Evolutionary conservation across 176 grass and related monocot genomes (phyloP).

Genomic region (Miscanthus lutarioriparius): DNA sequence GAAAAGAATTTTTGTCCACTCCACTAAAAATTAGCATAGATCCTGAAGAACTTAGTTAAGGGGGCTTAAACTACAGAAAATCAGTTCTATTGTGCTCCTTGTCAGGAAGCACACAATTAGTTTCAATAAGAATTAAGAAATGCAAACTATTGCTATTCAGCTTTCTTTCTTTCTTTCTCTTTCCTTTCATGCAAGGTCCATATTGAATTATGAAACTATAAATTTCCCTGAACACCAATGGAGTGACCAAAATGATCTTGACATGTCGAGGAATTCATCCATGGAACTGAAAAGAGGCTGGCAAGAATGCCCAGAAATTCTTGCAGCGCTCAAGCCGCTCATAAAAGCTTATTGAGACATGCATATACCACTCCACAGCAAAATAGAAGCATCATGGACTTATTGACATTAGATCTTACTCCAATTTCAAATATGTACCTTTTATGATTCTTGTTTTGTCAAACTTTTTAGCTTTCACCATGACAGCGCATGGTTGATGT

Average conservation of each 20-base stretch:
- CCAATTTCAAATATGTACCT: not conserved
- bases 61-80: not conserved
- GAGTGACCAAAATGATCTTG: not conserved
- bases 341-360: not conserved
- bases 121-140: constrained; percentile 12
- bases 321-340: not conserved
- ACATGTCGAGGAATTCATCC: not conserved
- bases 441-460: not conserved
- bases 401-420: not conserved
- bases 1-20: not conserved
- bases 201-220: constrained; percentile 23
- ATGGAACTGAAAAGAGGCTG: not conserved
- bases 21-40: not conserved
- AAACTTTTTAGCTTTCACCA: not conserved
- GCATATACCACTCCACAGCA: not conserved
- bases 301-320: constrained; percentile 6
- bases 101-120: not conserved
- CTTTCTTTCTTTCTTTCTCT: constrained; percentile 4
- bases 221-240: constrained; percentile 9
- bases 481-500: not conserved
- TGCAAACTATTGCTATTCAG: not conserved
- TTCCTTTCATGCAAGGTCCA: not conserved
- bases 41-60: not conserved
- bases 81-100: constrained; percentile 5
- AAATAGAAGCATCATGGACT: constrained; percentile 21